Conservation (phyloP, 2,329 filamentous ascomycete genomes). For the Aspergillus intermedius region DNA sequence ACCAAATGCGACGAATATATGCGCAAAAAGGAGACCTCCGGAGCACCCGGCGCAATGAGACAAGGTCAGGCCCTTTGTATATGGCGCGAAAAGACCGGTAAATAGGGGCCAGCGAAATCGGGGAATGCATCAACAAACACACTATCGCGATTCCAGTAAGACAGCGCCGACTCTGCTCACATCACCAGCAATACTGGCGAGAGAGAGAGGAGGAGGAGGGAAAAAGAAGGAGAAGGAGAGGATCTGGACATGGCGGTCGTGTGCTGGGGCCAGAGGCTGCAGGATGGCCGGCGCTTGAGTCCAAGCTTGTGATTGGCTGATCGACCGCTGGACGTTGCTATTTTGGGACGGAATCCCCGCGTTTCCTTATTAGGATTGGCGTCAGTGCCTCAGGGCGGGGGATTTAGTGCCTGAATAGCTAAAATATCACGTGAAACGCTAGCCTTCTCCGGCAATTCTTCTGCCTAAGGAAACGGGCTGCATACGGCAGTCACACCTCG, state of each 20-base stretch:
- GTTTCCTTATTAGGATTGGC: constrained; percentile 18
- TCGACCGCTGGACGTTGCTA: constrained; percentile 24
- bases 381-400: constrained; percentile 21
- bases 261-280: no score
- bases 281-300: constrained; percentile 13
- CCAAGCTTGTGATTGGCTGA: constrained; percentile 15
- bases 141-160: neutral
- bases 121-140: constrained; percentile 3
- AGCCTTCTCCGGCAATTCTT: neutral
- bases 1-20: neutral
- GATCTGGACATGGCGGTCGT: no score
- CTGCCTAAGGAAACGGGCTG: neutral
- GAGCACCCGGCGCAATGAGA: neutral
- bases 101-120: constrained; percentile 14
- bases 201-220: constrained; percentile 7
- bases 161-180: neutral
- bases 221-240: constrained; percentile 15
- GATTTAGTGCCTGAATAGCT: constrained; percentile 13
- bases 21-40: neutral
- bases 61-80: neutral
- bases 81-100: neutral
- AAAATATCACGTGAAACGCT: constrained; percentile 11
- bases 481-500: neutral
- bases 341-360: constrained; percentile 21
- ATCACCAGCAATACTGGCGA: neutral